Evolutionary conservation across 306 rosid genomes (phyloP), one percentile per base, ranked within the genome.

Genomic region (Medicago ruthenica): DNA sequence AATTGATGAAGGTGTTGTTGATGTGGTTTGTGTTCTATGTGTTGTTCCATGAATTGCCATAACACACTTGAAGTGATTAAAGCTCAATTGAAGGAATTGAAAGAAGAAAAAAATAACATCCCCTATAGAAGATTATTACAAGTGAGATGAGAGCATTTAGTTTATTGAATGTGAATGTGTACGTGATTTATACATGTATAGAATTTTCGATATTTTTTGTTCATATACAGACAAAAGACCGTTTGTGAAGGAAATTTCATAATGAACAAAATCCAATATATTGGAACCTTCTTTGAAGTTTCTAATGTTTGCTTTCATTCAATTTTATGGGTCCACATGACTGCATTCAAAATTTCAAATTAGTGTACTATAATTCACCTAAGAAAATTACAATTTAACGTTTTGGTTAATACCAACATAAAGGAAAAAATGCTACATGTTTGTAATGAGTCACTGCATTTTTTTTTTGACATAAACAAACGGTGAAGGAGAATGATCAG

Each of bases 31-130:
- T 20, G 73, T 59, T 83, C 90, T 88, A 2, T 84, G 81, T 5
- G 64, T 53, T 7, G 92, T 76, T 74, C 86, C 92, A 22, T 36
- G 71, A 69, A 61, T 78, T 51, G 82, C 86, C 92, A 86, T 82
- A 45, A 24, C 63, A 80, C 39, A 79, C 27, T 61, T 61, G 67
- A 37, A 58, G 48, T 40, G 71, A 66, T 12, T 12, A 11, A 41
- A 22, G 76, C 54, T 55, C 53, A 44, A 45, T 18, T 22, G 40
- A 18, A 15, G 17, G 34, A 8, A 21, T 47, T 47, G 17, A 15
- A 50, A 7, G 57, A 50, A n/a, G 27, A 22, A 57, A 9, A 21
- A 21, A 4, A 1, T 14, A 42, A 10, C 2, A 2, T 45, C 51
- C n/a, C 11, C 34, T 0, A 21, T 21, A 21, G 22, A 21, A 21